These are phyloP conservation scores for Arachis hypogaea DNA, from an alignment of 306 rosid species.

Conservation along the genomic window DNA sequence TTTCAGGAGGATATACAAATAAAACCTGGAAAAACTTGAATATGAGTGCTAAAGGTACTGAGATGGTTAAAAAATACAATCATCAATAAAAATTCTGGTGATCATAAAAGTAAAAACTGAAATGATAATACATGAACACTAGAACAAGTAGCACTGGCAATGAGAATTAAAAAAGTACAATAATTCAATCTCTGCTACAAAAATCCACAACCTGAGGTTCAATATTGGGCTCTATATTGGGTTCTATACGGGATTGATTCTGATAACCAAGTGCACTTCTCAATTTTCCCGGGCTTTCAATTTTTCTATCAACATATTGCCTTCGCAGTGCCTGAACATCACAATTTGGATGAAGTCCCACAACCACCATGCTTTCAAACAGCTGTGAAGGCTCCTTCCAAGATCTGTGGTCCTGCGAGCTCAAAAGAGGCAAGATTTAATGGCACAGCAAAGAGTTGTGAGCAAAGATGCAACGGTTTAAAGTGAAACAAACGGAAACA, in stretches of 20 bases:
- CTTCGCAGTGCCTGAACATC: slow-evolving; percentile 78
- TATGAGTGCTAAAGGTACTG: slow-evolving; percentile 11
- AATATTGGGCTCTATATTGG: slow-evolving; percentile 66
- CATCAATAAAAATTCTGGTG: neutral
- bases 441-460: slow-evolving; percentile 22
- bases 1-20: slow-evolving; percentile 93
- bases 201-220: slow-evolving; percentile 94
- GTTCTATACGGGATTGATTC: slow-evolving; percentile 68
- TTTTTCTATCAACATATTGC: slow-evolving; percentile 67
- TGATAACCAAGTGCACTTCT: slow-evolving; percentile 69
- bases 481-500: slow-evolving; percentile 11
- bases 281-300: slow-evolving; percentile 67
- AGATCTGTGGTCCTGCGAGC: slow-evolving; percentile 79
- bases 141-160: slow-evolving; percentile 21
- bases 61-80: slow-evolving; percentile 20
- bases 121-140: slow-evolving; percentile 7
- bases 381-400: slow-evolving; percentile 85
- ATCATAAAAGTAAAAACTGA: slow-evolving; percentile 20
- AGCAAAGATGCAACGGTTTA: neutral
- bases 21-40: slow-evolving; percentile 62
- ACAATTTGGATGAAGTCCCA: slow-evolving; percentile 94
- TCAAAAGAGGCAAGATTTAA: slow-evolving; percentile 34
- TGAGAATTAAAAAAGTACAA: slow-evolving; percentile 29
- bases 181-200: slow-evolving; percentile 31
- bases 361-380: slow-evolving; percentile 93